These are phyloP conservation scores for Chaetomium tenue DNA, from an alignment of 495 filamentous ascomycete genomes.

Conservation along the genomic window DNA sequence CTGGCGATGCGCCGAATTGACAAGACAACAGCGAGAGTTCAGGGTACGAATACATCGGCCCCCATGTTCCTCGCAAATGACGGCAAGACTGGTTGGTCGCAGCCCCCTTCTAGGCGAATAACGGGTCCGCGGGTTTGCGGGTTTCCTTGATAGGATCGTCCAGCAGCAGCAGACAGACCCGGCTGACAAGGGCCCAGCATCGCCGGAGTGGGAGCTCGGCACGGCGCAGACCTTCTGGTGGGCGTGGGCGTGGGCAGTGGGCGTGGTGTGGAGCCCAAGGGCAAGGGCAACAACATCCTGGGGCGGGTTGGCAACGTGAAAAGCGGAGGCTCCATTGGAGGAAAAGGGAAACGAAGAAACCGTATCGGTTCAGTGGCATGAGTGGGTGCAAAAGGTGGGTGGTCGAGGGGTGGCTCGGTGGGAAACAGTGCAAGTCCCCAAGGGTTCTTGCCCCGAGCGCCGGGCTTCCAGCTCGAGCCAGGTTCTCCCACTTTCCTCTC, in stretches of 20 bases:
- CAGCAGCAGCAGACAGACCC: background rate
- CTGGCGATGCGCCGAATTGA: slow-evolving; percentile 1
- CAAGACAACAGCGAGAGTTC: background rate
- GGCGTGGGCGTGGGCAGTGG: slow-evolving; percentile 12
- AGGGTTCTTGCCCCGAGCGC: slow-evolving; percentile 7
- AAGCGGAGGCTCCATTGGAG: slow-evolving; percentile 15
- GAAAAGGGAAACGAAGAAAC: background rate
- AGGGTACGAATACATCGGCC: slow-evolving; percentile 6
- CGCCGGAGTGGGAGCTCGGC: background rate
- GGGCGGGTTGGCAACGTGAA: slow-evolving; percentile 3
- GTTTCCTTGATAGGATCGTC: slow-evolving; percentile 24
- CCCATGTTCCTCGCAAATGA: slow-evolving; percentile 12
- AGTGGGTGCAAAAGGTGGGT: background rate
- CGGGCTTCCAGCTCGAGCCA: background rate
- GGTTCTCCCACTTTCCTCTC: slow-evolving; percentile 9
- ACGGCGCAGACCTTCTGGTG: slow-evolving; percentile 7
- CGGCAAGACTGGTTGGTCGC: slow-evolving; percentile 21
- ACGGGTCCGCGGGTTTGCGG: slow-evolving; percentile 28
- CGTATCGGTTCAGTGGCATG: slow-evolving; percentile 1
- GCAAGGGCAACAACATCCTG: slow-evolving; percentile 5
- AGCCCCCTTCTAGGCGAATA: slow-evolving; percentile 18
- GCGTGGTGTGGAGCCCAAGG: slow-evolving; percentile 8
- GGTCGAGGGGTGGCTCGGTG: background rate
- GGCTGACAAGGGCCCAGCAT: slow-evolving; percentile 16
- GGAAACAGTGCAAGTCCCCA: background rate